Conservation (phyloP, 495 filamentous ascomycete species). For the Cercophora sp. region DNA sequence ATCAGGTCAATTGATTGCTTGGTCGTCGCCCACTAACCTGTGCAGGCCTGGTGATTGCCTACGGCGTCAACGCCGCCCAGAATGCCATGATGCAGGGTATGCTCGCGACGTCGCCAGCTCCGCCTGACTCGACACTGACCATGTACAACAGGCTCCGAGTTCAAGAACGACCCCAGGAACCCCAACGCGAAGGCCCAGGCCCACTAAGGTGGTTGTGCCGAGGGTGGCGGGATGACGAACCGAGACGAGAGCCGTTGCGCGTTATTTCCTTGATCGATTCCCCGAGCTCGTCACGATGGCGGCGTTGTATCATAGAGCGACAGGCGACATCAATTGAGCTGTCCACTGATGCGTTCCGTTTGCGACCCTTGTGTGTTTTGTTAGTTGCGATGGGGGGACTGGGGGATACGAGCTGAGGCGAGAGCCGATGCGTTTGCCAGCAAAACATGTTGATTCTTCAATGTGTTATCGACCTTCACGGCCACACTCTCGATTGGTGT, state of each 20-base stretch:
- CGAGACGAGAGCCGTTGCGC: slow-evolving; percentile 18
- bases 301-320: slow-evolving; percentile 32
- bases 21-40: background rate
- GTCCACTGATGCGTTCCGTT: no score
- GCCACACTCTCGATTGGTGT: slow-evolving; percentile 26
- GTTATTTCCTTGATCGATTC: slow-evolving; percentile 19
- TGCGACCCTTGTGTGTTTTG: no score
- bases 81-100: slow-evolving; percentile 67
- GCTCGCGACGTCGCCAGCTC: slow-evolving; percentile 32
- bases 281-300: slow-evolving; percentile 15
- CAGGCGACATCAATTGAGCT: slow-evolving; percentile 32
- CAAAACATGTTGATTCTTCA: slow-evolving; percentile 21
- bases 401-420: background rate
- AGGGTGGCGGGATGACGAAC: slow-evolving; percentile 7
- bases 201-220: slow-evolving; percentile 26
- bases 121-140: slow-evolving; percentile 23
- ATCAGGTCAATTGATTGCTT: background rate
- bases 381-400: background rate
- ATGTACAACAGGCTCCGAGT: slow-evolving; percentile 67
- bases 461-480: slow-evolving; percentile 31
- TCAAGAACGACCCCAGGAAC: slow-evolving; percentile 95
- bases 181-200: slow-evolving; percentile 59
- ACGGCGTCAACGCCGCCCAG: slow-evolving; percentile 79
- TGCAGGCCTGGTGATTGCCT: slow-evolving; percentile 73
- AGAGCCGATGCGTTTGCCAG: slow-evolving; percentile 25